Base-by-base conservation (phyloP, 2,329 filamentous ascomycete species). In the Penicillium sp. region DNA sequence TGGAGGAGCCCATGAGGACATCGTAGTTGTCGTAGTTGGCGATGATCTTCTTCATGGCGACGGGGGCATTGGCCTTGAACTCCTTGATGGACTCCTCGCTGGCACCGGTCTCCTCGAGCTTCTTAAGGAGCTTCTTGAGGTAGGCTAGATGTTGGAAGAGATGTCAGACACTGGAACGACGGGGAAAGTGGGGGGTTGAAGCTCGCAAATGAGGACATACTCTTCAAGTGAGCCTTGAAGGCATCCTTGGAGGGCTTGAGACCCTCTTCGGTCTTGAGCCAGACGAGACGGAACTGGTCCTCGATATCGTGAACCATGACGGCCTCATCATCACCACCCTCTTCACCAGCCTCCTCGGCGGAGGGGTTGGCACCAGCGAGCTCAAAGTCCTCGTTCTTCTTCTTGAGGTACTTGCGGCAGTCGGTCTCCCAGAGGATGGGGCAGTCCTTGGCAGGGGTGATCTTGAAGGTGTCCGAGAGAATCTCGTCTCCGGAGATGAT, bases 11-110 rank as follows among this genome's bases (percentile, higher is more conserved):
- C 71, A 90, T 91, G 81, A 90, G 90, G 81, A 97, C 94, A 79
- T 98, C 94, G 79, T 89, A 96, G 84, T 98, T 91, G 84, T 96
- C 93, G 86, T 96, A 96, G 83, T 91, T 94, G 77, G 89, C 82
- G 68, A 96, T 84, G 75, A 86, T 87, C 84, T 91, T 89, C 86
- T 96, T 96, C 79, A 91, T 89, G 76, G 86, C 96, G 57, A 68
- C 79, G 66, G 82, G 76, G 60, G 92, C 93, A 71, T 88, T 88
- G 68, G 83, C 86, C 86, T 96, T 89, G 82, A 97, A 97, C 20
- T 83, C 84, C 69, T 87, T 86, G 80, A 97, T 82, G 62, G 87
- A 84, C 14, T 89, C 55, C 7, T 54, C 85, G 61, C 81, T 70
- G 39, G 86, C 85, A 65, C 83, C 82, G 65, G 83, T 86, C 66